Evolutionary conservation across 2,329 filamentous ascomycete species (phyloP), one percentile per base, ranked within the genome.

Genomic region (Stagonosporopsis tanaceti): DNA sequence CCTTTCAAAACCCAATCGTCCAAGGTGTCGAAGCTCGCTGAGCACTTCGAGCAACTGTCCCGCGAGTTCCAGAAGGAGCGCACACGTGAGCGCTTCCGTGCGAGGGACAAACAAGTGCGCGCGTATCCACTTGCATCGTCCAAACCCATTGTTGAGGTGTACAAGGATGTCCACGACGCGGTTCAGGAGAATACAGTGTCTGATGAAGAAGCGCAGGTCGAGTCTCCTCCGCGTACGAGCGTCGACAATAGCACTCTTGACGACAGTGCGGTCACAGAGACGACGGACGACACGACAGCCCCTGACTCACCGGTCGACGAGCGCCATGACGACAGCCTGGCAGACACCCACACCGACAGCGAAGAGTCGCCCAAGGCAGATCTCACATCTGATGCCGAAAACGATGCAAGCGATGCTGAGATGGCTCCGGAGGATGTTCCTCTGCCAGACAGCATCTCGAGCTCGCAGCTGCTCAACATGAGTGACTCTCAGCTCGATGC

Each of bases 51-150:
- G 76, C 93, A 98, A 75, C 83, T 99, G 54, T 97, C 93, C 67
- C 89, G 93, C 24, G 96, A 99, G 71, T 99, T 99, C 65, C 93
- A 97, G 72, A 96, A 94, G 68, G 94, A 99, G 77, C 87, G 95
- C 41, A 86, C 96, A 65, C 89, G 91, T 46, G 94, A 98, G 74
- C 87, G 91, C 63, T 89, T 92, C 57, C 91, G 92, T 25, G 90
- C 91, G 42, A 92, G 89, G 70, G 88, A 90, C 71, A 84, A 86
- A 40, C 86, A 87, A 73, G 91, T 92, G 14, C 86, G 93, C 60
- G 92, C 92, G 0, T 94, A 94, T 73, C 94, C 95, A 20, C 87
- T 95, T 63, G 92, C 93, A 38, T 93, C 92, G 17, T 96, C 94
- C n/a, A 95, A 93, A 69, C 93, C 95, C 6, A 94, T 96, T 59